A percentile compares a stretch with the other conserved stretches of the same genome.
Conservation (phyloP, 2,329 filamentous ascomycete species). For the Xylariaceae sp. region DNA sequence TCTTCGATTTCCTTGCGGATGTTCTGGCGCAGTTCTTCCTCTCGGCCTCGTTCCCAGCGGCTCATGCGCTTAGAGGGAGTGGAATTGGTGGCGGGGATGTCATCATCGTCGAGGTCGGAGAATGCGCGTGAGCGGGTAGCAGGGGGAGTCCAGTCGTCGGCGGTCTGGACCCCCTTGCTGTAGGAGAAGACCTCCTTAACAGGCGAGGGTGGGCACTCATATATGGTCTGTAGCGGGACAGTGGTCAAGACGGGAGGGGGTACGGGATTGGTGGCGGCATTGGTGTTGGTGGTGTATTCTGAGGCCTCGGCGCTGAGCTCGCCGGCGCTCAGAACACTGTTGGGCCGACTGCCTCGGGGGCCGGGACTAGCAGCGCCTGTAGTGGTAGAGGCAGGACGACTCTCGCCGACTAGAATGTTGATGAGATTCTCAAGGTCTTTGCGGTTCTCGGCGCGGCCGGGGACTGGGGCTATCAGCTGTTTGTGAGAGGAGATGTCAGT, state of each 20-base stretch:
- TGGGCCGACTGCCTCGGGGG: conserved; percentile 70
- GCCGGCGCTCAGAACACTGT: conserved; percentile 78
- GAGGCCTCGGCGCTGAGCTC: conserved; percentile 74
- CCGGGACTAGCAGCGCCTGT: conserved; percentile 65
- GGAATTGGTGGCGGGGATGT: conserved; percentile 49
- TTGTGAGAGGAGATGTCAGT: conserved; percentile 8
- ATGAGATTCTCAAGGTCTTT: conserved; percentile 83
- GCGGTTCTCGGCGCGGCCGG: conserved; percentile 63
- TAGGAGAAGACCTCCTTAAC: conserved; percentile 88
- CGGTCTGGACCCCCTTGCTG: conserved; percentile 93
- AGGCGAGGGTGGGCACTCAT: conserved; percentile 73
- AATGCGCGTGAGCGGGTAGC: conserved; percentile 50
- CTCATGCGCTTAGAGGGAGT: conserved; percentile 71
- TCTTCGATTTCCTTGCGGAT: conserved; percentile 89
- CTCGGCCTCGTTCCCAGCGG: conserved; percentile 72
- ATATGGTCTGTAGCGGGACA: conserved; percentile 69
- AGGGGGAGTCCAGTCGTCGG: conserved; percentile 64
- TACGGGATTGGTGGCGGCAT: conserved; percentile 32
- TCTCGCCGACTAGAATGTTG: conserved; percentile 75
- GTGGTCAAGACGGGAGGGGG: conserved; percentile 69
- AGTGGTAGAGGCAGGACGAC: conserved; percentile 64
- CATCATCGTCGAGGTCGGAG: conserved; percentile 61
- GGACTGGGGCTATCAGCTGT: conserved; percentile 66
- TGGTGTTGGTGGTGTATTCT: conserved; percentile 50
- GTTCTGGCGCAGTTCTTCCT: conserved; percentile 84